Evolutionary conservation across 2,329 filamentous ascomycete species (phyloP).

Genomic region (Lasiodiplodia citricola): DNA sequence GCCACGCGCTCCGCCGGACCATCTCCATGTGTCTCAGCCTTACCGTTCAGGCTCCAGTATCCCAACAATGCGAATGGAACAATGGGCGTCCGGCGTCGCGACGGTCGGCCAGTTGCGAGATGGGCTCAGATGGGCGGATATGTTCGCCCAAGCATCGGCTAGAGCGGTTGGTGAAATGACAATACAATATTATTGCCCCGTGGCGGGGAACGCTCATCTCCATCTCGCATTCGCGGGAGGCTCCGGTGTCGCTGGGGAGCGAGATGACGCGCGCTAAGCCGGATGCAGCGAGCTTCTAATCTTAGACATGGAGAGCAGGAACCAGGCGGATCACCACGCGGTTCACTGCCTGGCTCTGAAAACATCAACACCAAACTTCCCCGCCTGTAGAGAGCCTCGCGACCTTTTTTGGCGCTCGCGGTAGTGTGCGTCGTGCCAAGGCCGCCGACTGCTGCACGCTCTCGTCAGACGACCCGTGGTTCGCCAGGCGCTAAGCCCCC

Average conservation of each 20-base stretch:
- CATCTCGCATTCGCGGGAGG: conserved; percentile 12
- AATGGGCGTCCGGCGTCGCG: background rate
- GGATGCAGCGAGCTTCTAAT: conserved; percentile 3
- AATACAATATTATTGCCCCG: background rate
- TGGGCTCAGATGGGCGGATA: background rate
- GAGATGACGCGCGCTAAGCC: conserved; percentile 4
- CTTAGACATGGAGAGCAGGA: conserved; percentile 1
- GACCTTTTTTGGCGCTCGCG: background rate
- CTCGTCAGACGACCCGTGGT: conserved; percentile 6
- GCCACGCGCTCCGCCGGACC: conserved; percentile 6
- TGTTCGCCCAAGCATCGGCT: background rate
- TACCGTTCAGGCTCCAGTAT: background rate
- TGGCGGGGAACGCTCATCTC: conserved; percentile 12
- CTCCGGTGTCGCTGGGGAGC: conserved; percentile 8
- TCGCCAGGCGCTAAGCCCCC: conserved; percentile 11
- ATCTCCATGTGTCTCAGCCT: conserved; percentile 21
- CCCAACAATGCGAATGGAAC: background rate
- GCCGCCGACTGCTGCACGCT: conserved; percentile 1
- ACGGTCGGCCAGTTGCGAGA: background rate
- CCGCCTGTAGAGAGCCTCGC: conserved; percentile 1
- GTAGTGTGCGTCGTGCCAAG: background rate
- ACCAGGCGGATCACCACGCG: conserved; percentile 5
- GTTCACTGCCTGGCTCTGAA: conserved; percentile 1
- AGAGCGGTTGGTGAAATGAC: conserved; percentile 1
- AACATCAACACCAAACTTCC: conserved; percentile 11